A percentile compares a stretch with the other conserved stretches of the same genome.
phyloP scores from a whole-genome alignment of 2,329 filamentous ascomycete species.

The Aspergillus sp. region DNA sequence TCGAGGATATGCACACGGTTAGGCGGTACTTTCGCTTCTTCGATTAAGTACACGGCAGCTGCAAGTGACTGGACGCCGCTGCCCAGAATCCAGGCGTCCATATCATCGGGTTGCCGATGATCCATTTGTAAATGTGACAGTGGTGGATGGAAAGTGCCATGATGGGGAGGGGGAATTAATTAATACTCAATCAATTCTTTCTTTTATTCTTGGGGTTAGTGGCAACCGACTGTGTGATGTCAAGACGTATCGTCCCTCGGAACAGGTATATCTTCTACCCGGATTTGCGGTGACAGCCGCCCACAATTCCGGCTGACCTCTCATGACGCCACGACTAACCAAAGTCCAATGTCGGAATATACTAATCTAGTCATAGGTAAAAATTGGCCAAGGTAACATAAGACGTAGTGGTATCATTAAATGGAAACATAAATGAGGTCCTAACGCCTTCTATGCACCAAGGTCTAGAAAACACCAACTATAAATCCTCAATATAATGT shows the following conservation, averaged over 20 bases:
- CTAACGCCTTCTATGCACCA: too few relatives aligned
- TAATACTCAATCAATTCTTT: background rate
- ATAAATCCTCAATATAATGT: too few relatives aligned
- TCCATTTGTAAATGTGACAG: background rate
- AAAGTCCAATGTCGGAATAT: too few relatives aligned
- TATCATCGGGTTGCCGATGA: conserved; percentile 18
- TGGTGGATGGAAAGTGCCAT: background rate
- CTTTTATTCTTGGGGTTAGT: background rate
- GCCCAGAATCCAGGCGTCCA: conserved; percentile 31
- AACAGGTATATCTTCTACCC: background rate
- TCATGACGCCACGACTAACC: too few relatives aligned
- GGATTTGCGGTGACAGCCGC: background rate
- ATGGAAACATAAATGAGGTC: too few relatives aligned
- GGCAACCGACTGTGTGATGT: background rate
- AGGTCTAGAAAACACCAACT: too few relatives aligned
- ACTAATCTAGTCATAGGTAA: too few relatives aligned
- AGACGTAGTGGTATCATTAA: too few relatives aligned
- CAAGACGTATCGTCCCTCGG: background rate
- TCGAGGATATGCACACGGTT: conserved; percentile 31
- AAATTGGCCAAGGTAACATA: too few relatives aligned
- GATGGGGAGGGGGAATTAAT: background rate
- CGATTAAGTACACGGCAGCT: conserved; percentile 30
- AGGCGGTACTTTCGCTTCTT: conserved; percentile 28
- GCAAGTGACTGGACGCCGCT: conserved; percentile 30
- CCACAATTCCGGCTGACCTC: too few relatives aligned